Evolutionary conservation across 129 eudicot species (phyloP), one percentile per base, ranked within the genome.

Genomic region (Silybum marianum): DNA sequence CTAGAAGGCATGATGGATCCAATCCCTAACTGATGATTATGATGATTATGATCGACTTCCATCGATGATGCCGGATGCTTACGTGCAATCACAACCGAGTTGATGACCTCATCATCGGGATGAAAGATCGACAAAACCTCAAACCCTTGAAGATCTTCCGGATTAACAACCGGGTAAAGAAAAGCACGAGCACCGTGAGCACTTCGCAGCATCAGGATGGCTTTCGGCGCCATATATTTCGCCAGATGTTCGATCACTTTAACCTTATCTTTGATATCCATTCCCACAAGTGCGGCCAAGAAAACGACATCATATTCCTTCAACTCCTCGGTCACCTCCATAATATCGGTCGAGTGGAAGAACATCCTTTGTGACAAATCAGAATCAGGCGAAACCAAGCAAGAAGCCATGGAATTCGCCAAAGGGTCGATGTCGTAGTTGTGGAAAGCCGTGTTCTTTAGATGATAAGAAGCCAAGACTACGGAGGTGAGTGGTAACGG

Each of bases 151-250:
- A 95, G 90, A 81, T 95, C 93, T 26, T 90, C 78, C 0, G 92
- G 92, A 38, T 90, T 91, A 7, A 95, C 92, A 67, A 95, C 88
- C 2, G 99, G 99, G 73, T 95, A 95, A 12, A 95, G 87, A 78
- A 95, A 95, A 28, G 94, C 94, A 0, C 97, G 88, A 9, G 99
- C 99, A 1, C 97, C 97, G 58, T 92, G 97, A 8, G 97, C 99
- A 60, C 99, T 95, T 86, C 99, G 82, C 2, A 95, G 85, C 97
- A 95, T 90, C 82, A 95, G 39, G 2, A 87, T 73, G 0, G 97
- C 91, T 26, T 92, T 92, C 0, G 94, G 94, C 2, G 90, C 89
- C 99, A 95, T 92, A 77, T 88, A 54, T 76, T 84, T 88, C 2
- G 86, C 90, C 79, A 95, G 70, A 80, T 92, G 97, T 3, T 88